Percentiles rank a stretch among this genome's conserved stretches.
Conservation (phyloP, 2,329 filamentous ascomycete genomes). For the Penicillium rolfsii region DNA sequence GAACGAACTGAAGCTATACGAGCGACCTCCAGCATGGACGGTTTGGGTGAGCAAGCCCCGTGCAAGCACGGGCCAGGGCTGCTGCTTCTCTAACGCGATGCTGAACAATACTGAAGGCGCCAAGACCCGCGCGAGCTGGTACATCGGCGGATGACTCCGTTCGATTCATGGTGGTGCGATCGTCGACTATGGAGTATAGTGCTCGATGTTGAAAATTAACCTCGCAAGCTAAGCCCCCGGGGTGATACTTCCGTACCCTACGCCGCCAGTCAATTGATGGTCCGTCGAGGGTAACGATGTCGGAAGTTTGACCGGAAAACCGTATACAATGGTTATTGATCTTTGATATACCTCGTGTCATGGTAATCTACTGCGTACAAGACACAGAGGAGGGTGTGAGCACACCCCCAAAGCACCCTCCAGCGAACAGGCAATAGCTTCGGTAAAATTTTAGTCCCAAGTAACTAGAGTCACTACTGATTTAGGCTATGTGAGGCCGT, state of each 20-base stretch:
- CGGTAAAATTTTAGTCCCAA: too few species aligned
- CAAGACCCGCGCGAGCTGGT: conserved; percentile 3
- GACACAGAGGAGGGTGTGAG: not conserved
- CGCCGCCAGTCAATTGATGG: conserved; percentile 7
- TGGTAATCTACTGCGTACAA: not conserved
- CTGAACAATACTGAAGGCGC: not conserved
- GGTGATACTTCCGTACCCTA: not conserved
- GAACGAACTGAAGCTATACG: not conserved
- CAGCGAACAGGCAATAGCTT: not conserved
- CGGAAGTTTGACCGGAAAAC: not conserved
- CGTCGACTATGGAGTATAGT: not conserved
- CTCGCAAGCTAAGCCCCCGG: not conserved
- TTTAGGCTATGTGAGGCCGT: not conserved
- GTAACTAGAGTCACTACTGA: not conserved
- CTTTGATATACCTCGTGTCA: conserved; percentile 4
- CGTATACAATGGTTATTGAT: not conserved
- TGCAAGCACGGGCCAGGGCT: not conserved
- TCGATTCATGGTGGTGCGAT: not conserved
- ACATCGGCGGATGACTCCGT: not conserved
- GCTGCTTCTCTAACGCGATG: not conserved
- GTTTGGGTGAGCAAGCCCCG: not conserved
- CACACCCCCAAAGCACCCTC: not conserved
- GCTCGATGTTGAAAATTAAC: not conserved
- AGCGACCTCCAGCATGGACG: not conserved
- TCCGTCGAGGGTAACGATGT: not conserved